A percentile compares a stretch with the other conserved stretches of the same genome.
These are phyloP conservation scores for Fistulinella prunicolor DNA, from an alignment of 768 basidiomycete genomes.

Conservation along the genomic window DNA sequence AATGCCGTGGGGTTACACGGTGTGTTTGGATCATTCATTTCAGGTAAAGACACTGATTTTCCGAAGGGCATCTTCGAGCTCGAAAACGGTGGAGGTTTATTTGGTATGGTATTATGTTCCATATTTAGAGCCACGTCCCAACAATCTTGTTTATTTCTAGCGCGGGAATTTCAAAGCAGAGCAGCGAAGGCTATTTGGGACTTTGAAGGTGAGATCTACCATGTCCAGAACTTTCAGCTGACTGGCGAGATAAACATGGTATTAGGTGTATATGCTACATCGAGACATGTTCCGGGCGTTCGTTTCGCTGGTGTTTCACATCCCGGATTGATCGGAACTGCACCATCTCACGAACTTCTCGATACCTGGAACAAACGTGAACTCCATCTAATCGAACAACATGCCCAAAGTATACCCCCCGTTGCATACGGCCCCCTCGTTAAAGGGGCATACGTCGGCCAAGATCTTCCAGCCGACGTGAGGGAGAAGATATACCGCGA, in stretches of 20 bases:
- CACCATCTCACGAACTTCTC: constrained; percentile 69
- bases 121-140: not conserved
- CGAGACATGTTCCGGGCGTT: constrained; percentile 76
- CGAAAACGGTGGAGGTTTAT: constrained; percentile 69
- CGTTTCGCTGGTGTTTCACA: constrained; percentile 77
- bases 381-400: constrained; percentile 54
- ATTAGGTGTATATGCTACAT: constrained; percentile 65
- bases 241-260: not conserved
- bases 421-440: constrained; percentile 64
- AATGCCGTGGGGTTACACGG: constrained; percentile 83
- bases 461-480: constrained; percentile 49
- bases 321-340: constrained; percentile 74
- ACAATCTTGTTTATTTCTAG: constrained; percentile 27
- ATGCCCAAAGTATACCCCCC: constrained; percentile 52
- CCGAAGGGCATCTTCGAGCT: constrained; percentile 69
- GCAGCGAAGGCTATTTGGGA: constrained; percentile 84
- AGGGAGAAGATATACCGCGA: constrained; percentile 55
- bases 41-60: not conserved
- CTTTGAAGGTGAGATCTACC: constrained; percentile 47
- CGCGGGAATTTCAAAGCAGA: constrained; percentile 63
- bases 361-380: constrained; percentile 76
- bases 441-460: constrained; percentile 65
- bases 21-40: constrained; percentile 20
- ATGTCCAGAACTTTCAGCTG: not conserved
- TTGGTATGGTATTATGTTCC: constrained; percentile 41